Percentiles rank a stretch among this genome's conserved stretches.
Conservation (phyloP, 1,284 basidiomycete genomes). For the Malassezia dermatis region DNA sequence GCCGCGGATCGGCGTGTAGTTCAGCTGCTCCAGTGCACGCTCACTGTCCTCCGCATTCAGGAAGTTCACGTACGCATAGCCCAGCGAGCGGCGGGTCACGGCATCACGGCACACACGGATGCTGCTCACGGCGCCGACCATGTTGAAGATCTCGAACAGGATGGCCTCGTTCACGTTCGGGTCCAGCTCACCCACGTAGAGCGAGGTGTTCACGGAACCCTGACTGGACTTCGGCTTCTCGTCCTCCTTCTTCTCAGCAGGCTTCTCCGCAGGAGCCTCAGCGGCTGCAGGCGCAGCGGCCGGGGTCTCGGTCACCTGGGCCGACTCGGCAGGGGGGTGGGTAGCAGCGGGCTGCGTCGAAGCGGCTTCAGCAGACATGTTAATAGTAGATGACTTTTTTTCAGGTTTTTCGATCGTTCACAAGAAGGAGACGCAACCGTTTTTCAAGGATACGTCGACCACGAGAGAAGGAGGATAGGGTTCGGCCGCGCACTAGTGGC, state of each 20-base stretch:
- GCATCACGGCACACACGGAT: slow-evolving; percentile 99
- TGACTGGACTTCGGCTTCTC: slow-evolving; percentile 10
- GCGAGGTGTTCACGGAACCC: slow-evolving; percentile 56
- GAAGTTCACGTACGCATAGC: slow-evolving; percentile 99
- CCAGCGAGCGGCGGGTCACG: slow-evolving; percentile 96
- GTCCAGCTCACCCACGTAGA: slow-evolving; percentile 99
- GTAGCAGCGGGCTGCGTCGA: slow-evolving; percentile 19
- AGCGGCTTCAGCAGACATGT: slow-evolving; percentile 18
- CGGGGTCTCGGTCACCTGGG: background rate
- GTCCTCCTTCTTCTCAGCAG: slow-evolving; percentile 8
- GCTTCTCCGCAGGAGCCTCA: background rate
- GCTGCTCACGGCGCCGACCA: slow-evolving; percentile 97
- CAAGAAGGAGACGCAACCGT: background rate
- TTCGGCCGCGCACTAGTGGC: background rate
- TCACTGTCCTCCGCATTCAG: slow-evolving; percentile 94
- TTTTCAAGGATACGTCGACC: background rate
- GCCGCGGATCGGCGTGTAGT: slow-evolving; percentile 97
- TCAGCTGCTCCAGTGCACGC: slow-evolving; percentile 96
- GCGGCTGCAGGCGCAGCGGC: slow-evolving; percentile 9
- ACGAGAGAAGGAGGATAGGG: background rate
- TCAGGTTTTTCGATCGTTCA: slow-evolving; percentile 11
- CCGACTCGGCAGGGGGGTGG: slow-evolving; percentile 14
- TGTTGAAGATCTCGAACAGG: slow-evolving; percentile 99
- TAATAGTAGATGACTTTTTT: background rate
- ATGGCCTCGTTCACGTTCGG: slow-evolving; percentile 96